Percentiles rank a stretch among this genome's conserved stretches.
Conservation (phyloP, 208 protist genomes). For the Polymyxa betae region DNA sequence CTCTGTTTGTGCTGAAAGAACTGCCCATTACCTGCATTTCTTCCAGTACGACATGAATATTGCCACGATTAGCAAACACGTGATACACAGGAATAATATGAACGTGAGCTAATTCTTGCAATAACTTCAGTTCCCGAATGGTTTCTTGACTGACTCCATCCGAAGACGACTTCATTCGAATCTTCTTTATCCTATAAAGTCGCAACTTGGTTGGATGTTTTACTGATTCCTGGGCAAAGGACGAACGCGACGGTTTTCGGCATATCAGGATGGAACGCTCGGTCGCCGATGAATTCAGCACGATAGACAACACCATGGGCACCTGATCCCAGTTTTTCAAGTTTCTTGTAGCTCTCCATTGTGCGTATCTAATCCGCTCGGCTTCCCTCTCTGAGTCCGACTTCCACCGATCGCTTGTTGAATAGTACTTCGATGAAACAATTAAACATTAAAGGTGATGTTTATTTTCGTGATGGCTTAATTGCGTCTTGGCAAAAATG, state of each 20-base stretch:
- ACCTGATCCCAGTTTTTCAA: constrained; percentile 91
- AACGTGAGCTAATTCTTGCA: not conserved
- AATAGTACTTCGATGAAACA: no score
- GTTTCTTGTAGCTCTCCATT: constrained; percentile 76
- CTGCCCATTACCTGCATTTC: no score
- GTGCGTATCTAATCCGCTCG: not conserved
- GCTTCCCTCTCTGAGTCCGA: not conserved
- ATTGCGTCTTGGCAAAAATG: no score
- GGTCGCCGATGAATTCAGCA: constrained; percentile 75
- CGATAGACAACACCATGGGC: constrained; percentile 96
- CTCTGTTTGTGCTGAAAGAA: no score
- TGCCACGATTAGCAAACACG: not conserved
- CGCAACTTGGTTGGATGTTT: no score
- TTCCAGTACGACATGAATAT: not conserved
- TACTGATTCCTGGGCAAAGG: constrained; percentile 95
- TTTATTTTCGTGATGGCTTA: no score
- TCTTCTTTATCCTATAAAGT: constrained; percentile 90
- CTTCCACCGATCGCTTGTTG: no score
- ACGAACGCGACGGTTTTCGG: constrained; percentile 73
- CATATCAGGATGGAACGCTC: not conserved
- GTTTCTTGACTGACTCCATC: constrained; percentile 93
- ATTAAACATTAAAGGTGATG: no score
- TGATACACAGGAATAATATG: not conserved
- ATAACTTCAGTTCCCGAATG: constrained; percentile 80
- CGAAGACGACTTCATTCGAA: constrained; percentile 93